These are phyloP conservation scores for Juglanconis sp. DNA, from an alignment of 2,329 filamentous ascomycete genomes.

Conservation along the genomic window DNA sequence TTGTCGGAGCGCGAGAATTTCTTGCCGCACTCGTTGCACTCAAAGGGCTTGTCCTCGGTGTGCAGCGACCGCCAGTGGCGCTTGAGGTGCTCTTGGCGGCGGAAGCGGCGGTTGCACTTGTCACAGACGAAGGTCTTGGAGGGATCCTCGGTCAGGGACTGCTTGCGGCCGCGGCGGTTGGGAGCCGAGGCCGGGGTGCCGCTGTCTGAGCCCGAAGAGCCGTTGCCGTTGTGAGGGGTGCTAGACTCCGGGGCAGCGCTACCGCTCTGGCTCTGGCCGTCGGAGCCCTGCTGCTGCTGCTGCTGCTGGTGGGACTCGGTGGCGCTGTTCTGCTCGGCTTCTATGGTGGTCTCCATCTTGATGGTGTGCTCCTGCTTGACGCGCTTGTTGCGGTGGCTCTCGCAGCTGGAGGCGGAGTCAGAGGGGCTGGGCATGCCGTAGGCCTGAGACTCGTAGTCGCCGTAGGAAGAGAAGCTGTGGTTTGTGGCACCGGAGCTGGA, in stretches of 20 bases:
- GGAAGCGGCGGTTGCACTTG: constrained; percentile 94
- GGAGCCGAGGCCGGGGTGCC: constrained; percentile 52
- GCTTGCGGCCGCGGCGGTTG: constrained; percentile 94
- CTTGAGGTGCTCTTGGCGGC: constrained; percentile 97
- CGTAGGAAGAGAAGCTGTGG: constrained; percentile 53
- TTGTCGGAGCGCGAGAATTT: constrained; percentile 99
- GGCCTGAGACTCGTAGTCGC: constrained; percentile 45
- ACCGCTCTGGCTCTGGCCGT: constrained; percentile 24
- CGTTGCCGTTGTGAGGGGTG: constrained; percentile 27
- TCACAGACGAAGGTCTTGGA: constrained; percentile 98
- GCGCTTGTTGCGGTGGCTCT: constrained; percentile 56
- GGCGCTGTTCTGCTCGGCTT: constrained; percentile 27
- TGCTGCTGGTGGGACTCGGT: constrained; percentile 19
- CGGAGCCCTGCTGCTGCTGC: constrained; percentile 31
- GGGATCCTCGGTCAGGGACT: constrained; percentile 94
- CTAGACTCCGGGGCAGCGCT: constrained; percentile 31
- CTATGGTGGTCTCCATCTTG: constrained; percentile 41
- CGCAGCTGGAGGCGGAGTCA: constrained; percentile 47
- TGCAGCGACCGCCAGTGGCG: constrained; percentile 97
- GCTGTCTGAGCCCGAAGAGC: constrained; percentile 34
- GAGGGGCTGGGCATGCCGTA: constrained; percentile 69
- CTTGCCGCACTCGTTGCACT: constrained; percentile 97
- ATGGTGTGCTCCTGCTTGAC: constrained; percentile 50
- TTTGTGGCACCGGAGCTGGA: constrained; percentile 65
- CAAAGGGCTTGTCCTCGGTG: constrained; percentile 97